Conservation (phyloP, 2,329 filamentous ascomycete genomes). For the Fusarium palustre region DNA sequence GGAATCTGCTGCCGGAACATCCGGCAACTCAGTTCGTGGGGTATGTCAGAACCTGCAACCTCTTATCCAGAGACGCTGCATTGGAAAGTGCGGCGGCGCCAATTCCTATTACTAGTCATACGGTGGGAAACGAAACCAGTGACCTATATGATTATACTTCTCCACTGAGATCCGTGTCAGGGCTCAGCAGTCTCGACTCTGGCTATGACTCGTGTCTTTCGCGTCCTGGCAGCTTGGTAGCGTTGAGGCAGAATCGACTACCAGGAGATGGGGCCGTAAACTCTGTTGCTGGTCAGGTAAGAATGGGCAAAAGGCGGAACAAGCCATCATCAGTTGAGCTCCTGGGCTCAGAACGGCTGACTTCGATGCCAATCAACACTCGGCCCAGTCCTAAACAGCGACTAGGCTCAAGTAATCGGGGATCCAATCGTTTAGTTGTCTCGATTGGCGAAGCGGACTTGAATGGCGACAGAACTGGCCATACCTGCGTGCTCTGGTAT, state of each 20-base stretch:
- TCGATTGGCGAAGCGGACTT: slow-evolving; percentile 37
- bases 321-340: slow-evolving; percentile 36
- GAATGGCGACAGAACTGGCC: slow-evolving; percentile 33
- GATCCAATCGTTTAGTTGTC: slow-evolving; percentile 26
- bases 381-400: slow-evolving; percentile 11
- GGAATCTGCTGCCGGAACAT: slow-evolving; percentile 44
- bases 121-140: slow-evolving; percentile 22
- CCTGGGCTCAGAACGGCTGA: slow-evolving; percentile 30
- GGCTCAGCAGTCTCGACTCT: slow-evolving; percentile 44
- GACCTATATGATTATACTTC: slow-evolving; percentile 35
- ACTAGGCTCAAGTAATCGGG: slow-evolving; percentile 1
- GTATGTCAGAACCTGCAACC: slow-evolving; percentile 44
- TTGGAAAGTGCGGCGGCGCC: slow-evolving; percentile 31
- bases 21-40: slow-evolving; percentile 46
- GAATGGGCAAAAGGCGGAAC: slow-evolving; percentile 34
- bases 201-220: slow-evolving; percentile 45
- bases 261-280: slow-evolving; percentile 32
- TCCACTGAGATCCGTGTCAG: slow-evolving; percentile 40
- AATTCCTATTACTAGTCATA: slow-evolving; percentile 41
- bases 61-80: slow-evolving; percentile 26
- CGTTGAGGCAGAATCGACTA: slow-evolving; percentile 33
- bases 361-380: slow-evolving; percentile 19
- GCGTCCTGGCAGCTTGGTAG: slow-evolving; percentile 37
- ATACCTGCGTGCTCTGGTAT: slow-evolving; percentile 46
- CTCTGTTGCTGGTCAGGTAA: slow-evolving; percentile 30